Conservation (phyloP, 352 stramenopile species). For the Globisporangium apiculatum region DNA sequence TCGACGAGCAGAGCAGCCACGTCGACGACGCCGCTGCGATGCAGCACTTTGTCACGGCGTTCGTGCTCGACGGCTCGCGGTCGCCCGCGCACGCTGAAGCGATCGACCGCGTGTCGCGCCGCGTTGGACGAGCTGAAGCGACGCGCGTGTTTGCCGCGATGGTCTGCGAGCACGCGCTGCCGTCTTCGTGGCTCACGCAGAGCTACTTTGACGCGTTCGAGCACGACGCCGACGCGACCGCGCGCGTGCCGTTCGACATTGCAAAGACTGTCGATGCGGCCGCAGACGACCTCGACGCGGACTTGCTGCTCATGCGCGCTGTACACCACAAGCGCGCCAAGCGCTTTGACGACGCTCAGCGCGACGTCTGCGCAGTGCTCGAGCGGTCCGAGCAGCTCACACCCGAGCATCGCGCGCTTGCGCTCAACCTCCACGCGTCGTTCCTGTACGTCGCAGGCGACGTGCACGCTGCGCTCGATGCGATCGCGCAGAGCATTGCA, state of each 20-base stretch:
- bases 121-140: conserved; percentile 54
- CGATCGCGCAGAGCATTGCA: conserved; percentile 52
- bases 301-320: conserved; percentile 51
- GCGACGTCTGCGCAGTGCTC: conserved; percentile 33
- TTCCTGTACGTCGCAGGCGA: conserved; percentile 76
- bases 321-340: conserved; percentile 61
- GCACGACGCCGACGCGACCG: conserved; percentile 60
- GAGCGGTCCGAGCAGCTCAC: conserved; percentile 25
- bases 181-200: conserved; percentile 67
- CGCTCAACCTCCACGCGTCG: conserved; percentile 74
- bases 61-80: conserved; percentile 75
- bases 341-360: conserved; percentile 42
- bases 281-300: conserved; percentile 35
- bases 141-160: conserved; percentile 66
- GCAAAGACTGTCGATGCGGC: conserved; percentile 36
- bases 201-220: conserved; percentile 86
- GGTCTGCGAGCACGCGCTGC: conserved; percentile 66
- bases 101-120: conserved; percentile 67
- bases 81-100: conserved; percentile 56
- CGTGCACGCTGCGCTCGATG: conserved; percentile 58
- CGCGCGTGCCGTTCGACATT: conserved; percentile 53
- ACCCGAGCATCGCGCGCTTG: conserved; percentile 34
- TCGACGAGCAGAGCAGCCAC: conserved; percentile 44
- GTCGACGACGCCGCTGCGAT: conserved; percentile 42
- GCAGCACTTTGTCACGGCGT: conserved; percentile 78